Conservation (phyloP, 2,329 filamentous ascomycete genomes). For the Boeremia exigua region DNA sequence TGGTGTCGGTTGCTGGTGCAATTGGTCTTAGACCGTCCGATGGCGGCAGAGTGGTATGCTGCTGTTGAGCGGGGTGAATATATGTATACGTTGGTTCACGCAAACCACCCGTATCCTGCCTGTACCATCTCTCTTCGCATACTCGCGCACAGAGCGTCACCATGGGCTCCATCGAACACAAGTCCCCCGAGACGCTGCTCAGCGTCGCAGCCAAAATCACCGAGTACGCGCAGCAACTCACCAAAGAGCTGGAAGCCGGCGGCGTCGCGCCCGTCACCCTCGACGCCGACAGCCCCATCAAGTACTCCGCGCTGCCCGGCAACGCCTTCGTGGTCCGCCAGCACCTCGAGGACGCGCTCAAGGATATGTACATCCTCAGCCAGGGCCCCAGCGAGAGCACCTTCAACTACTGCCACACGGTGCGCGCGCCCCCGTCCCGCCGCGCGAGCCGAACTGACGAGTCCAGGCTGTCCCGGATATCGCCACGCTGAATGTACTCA, state of each 20-base stretch:
- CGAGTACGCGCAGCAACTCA: conserved; percentile 53
- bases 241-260: conserved; percentile 51
- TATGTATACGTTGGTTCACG: not conserved
- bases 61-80: not conserved
- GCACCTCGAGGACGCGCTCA: conserved; percentile 53
- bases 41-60: conserved; percentile 11
- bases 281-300: conserved; percentile 51
- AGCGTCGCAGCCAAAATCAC: conserved; percentile 55
- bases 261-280: conserved; percentile 54
- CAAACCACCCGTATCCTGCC: not conserved
- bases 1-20: not conserved
- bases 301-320: conserved; percentile 51
- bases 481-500: conserved; percentile 55
- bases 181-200: conserved; percentile 46
- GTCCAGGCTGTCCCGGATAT: conserved; percentile 56
- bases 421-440: too few relatives aligned
- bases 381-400: conserved; percentile 60
- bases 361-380: conserved; percentile 55
- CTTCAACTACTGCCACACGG: conserved; percentile 47
- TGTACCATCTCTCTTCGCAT: not conserved
- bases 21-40: not conserved
- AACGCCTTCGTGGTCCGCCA: conserved; percentile 56
- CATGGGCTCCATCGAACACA: conserved; percentile 27
- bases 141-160: not conserved
- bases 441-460: too few relatives aligned